Evolutionary conservation across 1,139 yeast genomes (phyloP).

Genomic region (Blastobotrys aristatus): DNA sequence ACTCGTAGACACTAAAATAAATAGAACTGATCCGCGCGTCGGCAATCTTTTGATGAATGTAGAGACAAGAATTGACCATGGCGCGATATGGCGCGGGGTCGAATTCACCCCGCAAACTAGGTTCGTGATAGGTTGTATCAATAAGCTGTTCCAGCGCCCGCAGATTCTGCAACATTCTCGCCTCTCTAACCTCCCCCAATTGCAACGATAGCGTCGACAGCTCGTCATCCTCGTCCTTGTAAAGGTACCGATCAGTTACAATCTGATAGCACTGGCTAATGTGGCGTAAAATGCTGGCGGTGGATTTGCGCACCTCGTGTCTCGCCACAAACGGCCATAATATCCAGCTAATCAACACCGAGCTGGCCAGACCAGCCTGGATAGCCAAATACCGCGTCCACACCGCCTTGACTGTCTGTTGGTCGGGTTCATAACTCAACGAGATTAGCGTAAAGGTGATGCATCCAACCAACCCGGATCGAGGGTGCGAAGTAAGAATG

Average conservation of each 20-base stretch:
- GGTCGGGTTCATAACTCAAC: conserved; percentile 22
- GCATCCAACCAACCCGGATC: conserved; percentile 42
- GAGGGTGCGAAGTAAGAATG: conserved; percentile 33
- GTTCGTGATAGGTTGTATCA: conserved; percentile 38
- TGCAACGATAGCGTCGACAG: conserved; percentile 43
- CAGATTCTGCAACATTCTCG: conserved; percentile 42
- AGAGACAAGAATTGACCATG: conserved; percentile 38
- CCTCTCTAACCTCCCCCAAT: conserved; percentile 44
- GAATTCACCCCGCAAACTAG: conserved; percentile 30
- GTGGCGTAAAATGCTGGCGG: conserved; percentile 39
- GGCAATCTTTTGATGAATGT: conserved; percentile 40
- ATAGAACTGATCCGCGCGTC: conserved; percentile 47
- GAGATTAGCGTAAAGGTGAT: conserved; percentile 41
- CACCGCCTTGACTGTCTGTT: conserved; percentile 25
- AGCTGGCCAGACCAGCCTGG: conserved; percentile 37
- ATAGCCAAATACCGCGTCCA: conserved; percentile 42
- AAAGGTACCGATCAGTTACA: conserved; percentile 45
- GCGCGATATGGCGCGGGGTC: conserved; percentile 26
- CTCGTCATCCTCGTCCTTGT: conserved; percentile 43
- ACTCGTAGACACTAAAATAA: conserved; percentile 44
- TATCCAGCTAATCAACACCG: conserved; percentile 42
- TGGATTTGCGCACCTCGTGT: conserved; percentile 39
- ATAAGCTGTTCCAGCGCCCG: conserved; percentile 39
- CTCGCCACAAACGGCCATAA: conserved; percentile 48
- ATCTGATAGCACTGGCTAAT: conserved; percentile 45